Evolutionary conservation across 1,139 yeast species (phyloP).

Genomic region (Pichia sp.): DNA sequence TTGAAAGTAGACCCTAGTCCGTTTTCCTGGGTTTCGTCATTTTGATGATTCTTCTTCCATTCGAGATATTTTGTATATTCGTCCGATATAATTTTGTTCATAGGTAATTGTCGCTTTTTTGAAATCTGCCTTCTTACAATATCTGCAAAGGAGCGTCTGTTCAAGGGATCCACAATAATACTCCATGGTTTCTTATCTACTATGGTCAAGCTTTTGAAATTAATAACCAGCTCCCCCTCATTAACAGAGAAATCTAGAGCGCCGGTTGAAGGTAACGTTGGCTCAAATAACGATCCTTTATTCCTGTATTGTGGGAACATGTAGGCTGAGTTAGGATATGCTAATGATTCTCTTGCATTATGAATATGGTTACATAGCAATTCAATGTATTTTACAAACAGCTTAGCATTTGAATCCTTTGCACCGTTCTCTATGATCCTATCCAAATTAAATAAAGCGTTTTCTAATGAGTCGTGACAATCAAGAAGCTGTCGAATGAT

Average conservation of each 20-base stretch:
- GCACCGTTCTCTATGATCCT: slow-evolving; percentile 18
- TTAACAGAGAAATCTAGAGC: slow-evolving; percentile 27
- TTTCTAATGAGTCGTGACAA: slow-evolving; percentile 28
- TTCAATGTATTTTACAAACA: slow-evolving; percentile 21
- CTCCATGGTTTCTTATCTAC: slow-evolving; percentile 29
- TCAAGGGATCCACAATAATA: slow-evolving; percentile 21
- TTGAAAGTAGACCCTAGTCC: slow-evolving; percentile 6
- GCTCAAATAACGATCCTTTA: slow-evolving; percentile 19
- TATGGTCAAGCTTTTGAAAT: slow-evolving; percentile 23
- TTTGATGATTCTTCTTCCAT: slow-evolving; percentile 17
- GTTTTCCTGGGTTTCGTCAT: slow-evolving; percentile 4
- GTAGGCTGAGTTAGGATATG: slow-evolving; percentile 24
- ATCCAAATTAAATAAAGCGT: slow-evolving; percentile 23
- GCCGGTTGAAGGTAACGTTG: slow-evolving; percentile 22
- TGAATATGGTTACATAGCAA: slow-evolving; percentile 22
- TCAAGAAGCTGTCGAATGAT: slow-evolving; percentile 27
- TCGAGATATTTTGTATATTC: slow-evolving; percentile 25
- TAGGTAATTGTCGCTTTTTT: slow-evolving; percentile 23
- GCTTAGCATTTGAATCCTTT: slow-evolving; percentile 5
- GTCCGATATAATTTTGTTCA: slow-evolving; percentile 25
- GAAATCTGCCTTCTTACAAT: slow-evolving; percentile 26
- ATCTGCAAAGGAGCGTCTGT: slow-evolving; percentile 27
- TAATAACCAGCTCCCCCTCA: slow-evolving; percentile 28
- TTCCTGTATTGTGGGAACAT: slow-evolving; percentile 26
- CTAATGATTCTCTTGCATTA: slow-evolving; percentile 23